Percentiles rank a stretch among this genome's conserved stretches.
Evolutionary conservation across 129 eudicot genomes (phyloP).

Genomic region (Arctium lappa): DNA sequence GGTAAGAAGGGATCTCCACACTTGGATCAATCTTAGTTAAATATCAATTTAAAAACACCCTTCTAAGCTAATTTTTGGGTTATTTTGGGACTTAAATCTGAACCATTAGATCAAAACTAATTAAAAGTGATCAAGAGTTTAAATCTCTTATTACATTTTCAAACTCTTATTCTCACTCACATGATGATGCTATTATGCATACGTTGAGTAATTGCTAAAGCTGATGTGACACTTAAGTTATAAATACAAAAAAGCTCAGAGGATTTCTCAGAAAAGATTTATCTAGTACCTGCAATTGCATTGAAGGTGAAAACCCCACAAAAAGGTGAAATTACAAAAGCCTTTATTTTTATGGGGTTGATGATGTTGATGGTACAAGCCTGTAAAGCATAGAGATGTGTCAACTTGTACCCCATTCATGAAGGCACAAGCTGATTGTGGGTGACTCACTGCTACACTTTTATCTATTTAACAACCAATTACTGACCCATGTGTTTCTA

Average conservation of each 20-base stretch:
- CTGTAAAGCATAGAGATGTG: slow-evolving; percentile 14
- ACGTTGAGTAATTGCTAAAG: background rate
- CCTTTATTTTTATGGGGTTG: background rate
- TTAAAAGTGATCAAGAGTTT: no score
- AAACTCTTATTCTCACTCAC: no score
- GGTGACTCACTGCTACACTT: background rate
- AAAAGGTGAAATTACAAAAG: background rate
- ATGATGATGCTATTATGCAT: background rate
- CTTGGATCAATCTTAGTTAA: no score
- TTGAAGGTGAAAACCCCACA: background rate
- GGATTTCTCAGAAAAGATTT: background rate
- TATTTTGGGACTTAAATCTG: no score
- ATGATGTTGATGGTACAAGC: slow-evolving; percentile 17
- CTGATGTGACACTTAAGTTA: background rate
- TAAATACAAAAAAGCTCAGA: no score
- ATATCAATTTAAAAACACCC: no score
- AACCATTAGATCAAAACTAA: no score
- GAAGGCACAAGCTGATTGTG: slow-evolving; percentile 3
- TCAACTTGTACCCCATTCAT: slow-evolving; percentile 18
- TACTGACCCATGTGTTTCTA: background rate
- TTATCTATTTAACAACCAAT: background rate
- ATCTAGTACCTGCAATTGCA: background rate
- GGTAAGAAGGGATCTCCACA: no score
- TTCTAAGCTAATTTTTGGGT: no score
- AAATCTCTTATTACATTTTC: no score